Evolutionary conservation across 129 eudicot species (phyloP).

Genomic region (Smallanthus sonchifolius): DNA sequence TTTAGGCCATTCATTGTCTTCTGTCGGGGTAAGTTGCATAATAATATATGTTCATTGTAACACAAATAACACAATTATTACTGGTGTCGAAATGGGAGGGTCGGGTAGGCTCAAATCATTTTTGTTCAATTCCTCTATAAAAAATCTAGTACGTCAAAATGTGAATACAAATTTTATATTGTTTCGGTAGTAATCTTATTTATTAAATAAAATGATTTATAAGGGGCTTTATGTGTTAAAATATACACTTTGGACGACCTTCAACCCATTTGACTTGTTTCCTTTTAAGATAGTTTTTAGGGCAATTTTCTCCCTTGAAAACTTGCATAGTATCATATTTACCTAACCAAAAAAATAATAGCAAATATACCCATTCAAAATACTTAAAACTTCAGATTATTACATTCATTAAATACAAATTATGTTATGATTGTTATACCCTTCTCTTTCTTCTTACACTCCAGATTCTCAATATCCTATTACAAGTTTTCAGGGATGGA

Average conservation of each 20-base stretch:
- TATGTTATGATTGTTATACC: no score
- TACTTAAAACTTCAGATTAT: no score
- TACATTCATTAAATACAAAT: no score
- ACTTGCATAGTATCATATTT: no score
- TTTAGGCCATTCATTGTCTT: constrained; percentile 77
- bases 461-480: no score
- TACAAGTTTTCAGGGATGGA: no score
- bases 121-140: neutral
- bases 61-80: neutral
- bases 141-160: neutral
- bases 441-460: no score
- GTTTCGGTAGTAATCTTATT: neutral
- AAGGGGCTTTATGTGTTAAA: neutral
- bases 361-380: no score
- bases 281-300: neutral
- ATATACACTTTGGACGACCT: neutral
- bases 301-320: no score
- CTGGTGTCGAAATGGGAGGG: neutral
- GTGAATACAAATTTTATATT: neutral
- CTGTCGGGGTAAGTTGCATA: constrained; percentile 55
- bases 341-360: no score
- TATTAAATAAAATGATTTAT: neutral
- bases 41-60: neutral
- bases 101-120: neutral
- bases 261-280: neutral